Conservation (phyloP, 306 rosid genomes). For the Betula pendula region DNA sequence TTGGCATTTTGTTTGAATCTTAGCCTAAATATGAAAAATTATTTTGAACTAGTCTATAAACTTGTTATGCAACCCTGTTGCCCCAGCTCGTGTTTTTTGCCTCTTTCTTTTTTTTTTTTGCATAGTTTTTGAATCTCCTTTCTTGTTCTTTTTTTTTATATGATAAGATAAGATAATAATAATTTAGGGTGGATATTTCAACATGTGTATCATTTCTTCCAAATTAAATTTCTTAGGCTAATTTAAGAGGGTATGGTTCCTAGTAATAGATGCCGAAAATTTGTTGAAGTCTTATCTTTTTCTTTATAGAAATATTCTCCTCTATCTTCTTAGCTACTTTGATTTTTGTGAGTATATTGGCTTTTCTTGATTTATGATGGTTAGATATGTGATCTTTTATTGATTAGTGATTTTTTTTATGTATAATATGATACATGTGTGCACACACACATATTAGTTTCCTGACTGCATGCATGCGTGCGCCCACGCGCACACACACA, state of each 20-base stretch:
- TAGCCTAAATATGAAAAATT: background rate
- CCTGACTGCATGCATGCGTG: too few relatives aligned
- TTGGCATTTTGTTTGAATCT: background rate
- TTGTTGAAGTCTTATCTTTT: background rate
- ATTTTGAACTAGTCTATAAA: background rate
- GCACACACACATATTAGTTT: too few relatives aligned
- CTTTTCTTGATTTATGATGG: background rate
- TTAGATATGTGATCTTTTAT: background rate
- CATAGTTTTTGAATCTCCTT: background rate
- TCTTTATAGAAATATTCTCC: background rate
- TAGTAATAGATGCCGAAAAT: background rate
- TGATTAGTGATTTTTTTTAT: background rate
- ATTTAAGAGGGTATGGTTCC: background rate
- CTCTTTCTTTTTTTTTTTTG: background rate
- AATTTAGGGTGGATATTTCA: background rate
- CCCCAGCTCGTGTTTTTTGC: background rate
- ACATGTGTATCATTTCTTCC: background rate
- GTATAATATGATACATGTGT: background rate
- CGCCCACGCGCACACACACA: background rate
- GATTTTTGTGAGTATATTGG: background rate
- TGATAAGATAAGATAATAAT: background rate
- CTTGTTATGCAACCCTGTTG: conserved; percentile 1
- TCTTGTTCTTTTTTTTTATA: background rate
- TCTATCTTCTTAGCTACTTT: background rate
- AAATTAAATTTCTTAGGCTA: background rate